phyloP scores from a whole-genome alignment of 2,329 filamentous ascomycete genomes.

The Dothistroma septosporum region DNA sequence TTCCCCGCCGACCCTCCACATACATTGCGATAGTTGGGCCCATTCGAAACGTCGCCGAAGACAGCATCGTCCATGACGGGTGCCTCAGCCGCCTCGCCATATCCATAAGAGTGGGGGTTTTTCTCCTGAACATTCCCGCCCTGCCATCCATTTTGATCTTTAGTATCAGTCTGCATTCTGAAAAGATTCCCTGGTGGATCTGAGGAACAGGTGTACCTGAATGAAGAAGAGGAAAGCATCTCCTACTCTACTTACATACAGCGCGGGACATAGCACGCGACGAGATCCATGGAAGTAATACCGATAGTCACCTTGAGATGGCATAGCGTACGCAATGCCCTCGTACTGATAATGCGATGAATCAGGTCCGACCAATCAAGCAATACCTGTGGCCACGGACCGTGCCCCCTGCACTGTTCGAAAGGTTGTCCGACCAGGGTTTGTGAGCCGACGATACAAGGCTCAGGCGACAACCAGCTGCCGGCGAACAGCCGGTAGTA shows the following conservation, averaged over 20 bases:
- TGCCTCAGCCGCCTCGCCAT: background rate
- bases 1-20: background rate
- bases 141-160: background rate
- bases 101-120: background rate
- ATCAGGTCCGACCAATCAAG: background rate
- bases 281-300: background rate
- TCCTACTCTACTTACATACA: background rate
- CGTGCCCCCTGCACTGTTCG: background rate
- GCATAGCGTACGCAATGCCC: background rate
- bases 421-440: background rate
- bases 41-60: slow-evolving; percentile 4
- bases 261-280: background rate
- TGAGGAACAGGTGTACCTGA: background rate
- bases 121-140: background rate
- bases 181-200: background rate
- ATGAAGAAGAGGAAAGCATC: background rate
- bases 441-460: background rate
- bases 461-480: too few relatives aligned
- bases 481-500: too few relatives aligned
- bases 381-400: background rate
- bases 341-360: background rate
- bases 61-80: slow-evolving; percentile 1
- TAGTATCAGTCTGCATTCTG: background rate
- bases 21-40: slow-evolving; percentile 3
- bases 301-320: background rate